Evolutionary conservation across 2,329 filamentous ascomycete genomes (phyloP).

Genomic region (Epichloe baconii): DNA sequence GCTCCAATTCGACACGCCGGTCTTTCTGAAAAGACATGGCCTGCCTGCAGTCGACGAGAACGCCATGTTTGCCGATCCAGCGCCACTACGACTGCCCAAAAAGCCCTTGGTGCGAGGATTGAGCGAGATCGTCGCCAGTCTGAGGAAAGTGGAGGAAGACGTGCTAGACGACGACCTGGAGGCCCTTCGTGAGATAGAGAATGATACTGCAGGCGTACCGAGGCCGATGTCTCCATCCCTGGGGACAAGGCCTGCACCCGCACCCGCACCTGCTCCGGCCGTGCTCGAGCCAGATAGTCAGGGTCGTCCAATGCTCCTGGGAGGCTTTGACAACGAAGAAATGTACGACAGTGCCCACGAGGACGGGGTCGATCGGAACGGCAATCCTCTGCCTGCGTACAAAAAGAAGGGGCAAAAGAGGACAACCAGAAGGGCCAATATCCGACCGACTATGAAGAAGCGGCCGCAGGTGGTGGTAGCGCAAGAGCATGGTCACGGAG

Average conservation of each 20-base stretch:
- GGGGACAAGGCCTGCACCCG: conserved; percentile 17
- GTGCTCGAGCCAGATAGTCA: conserved; percentile 28
- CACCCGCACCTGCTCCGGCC: conserved; percentile 5
- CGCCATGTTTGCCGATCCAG: conserved; percentile 32
- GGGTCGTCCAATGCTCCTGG: conserved; percentile 31
- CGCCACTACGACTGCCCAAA: conserved; percentile 39
- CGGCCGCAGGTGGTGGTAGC: conserved; percentile 26
- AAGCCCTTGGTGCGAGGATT: conserved; percentile 56
- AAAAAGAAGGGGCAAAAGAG: conserved; percentile 81
- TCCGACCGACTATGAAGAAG: conserved; percentile 38
- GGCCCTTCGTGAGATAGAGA: conserved; percentile 58
- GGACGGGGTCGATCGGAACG: conserved; percentile 40
- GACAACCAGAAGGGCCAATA: conserved; percentile 57
- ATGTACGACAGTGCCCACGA: conserved; percentile 42
- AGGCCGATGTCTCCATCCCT: conserved; percentile 12
- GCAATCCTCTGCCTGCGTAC: conserved; percentile 48
- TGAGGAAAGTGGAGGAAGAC: conserved; percentile 59
- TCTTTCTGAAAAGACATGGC: conserved; percentile 45
- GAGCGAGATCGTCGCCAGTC: conserved; percentile 58
- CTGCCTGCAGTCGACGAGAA: conserved; percentile 45
- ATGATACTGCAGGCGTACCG: conserved; percentile 20
- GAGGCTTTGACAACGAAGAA: conserved; percentile 51
- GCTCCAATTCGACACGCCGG: conserved; percentile 53
- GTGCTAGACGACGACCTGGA: conserved; percentile 61
- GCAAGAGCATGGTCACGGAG: conserved; percentile 14